Evolutionary conservation across 2,329 filamentous ascomycete genomes (phyloP).

Genomic region (Nemania sp.): DNA sequence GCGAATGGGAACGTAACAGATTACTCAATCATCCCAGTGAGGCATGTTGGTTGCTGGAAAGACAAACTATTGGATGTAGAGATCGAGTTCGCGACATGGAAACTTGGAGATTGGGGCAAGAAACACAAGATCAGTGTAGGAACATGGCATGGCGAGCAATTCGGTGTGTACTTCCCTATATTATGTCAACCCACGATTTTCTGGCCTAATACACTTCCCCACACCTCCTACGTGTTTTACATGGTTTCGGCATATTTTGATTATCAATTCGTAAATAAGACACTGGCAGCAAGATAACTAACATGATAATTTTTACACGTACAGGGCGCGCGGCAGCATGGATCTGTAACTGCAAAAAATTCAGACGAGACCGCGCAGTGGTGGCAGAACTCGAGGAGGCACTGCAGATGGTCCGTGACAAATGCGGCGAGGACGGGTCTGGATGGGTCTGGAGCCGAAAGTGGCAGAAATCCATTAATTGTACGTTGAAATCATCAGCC

Average conservation of each 20-base stretch:
- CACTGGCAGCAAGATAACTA: no score
- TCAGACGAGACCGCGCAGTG: background rate
- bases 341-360: constrained; percentile 24
- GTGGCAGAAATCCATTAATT: constrained; percentile 14
- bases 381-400: constrained; percentile 11
- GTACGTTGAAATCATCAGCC: constrained; percentile 9
- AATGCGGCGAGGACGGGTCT: background rate
- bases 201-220: background rate
- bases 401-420: background rate
- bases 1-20: background rate
- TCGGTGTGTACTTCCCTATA: background rate
- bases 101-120: constrained; percentile 1
- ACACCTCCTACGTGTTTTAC: no score
- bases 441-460: constrained; percentile 18
- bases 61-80: background rate
- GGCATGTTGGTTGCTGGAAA: constrained; percentile 6
- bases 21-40: background rate
- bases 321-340: constrained; percentile 5
- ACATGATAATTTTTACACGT: background rate
- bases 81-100: background rate
- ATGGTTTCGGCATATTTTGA: no score
- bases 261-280: no score
- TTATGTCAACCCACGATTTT: background rate
- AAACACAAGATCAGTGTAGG: background rate
- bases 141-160: background rate